Evolutionary conservation across 2,329 filamentous ascomycete species (phyloP), one percentile per base, ranked within the genome.

Genomic region (Claviceps sp.): DNA sequence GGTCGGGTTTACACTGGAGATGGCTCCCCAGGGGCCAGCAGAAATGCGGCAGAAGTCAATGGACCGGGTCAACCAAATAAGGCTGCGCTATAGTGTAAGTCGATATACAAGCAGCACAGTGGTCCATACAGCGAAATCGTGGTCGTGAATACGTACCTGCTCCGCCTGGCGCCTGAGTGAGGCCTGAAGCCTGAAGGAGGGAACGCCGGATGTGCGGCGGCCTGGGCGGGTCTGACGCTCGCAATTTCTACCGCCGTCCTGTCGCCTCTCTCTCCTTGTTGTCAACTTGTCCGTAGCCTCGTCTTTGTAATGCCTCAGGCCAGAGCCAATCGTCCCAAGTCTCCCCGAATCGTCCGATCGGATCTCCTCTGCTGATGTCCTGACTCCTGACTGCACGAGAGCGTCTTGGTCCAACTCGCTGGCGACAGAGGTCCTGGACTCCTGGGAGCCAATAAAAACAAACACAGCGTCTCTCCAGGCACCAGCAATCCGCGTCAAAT

Each of bases 11-110:
- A 46, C 51, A 45, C 50, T 52, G 51, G 51, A 50, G 51, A 50
- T 44, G 40, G 47, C 47, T 39, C 17, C 45, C 51, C 40, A n/a
- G n/a, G n/a, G n/a, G n/a, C n/a, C n/a, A 49, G 34, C 44, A 48
- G 36, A 49, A 49, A 38, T 38, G 39, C 49, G 53, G 51, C 52
- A 54, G 49, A 50, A 50, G 53, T 45, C 46, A 54, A 54, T 52
- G 50, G 53, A 20, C 53, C 53, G 53, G 48, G 11, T 39, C 34
- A 45, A 22, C 39, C 39, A 44, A 38, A 43, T 3, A n/a, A 16
- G 46, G 42, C 38, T 47, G 45, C 34, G 36, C 9, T 46, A 3
- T 29, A 14, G 20, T 29, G 49, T 42, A 51, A 47, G 50, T 51
- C 17, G 22, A 37, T 51, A 29, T 51, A 48, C 50, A 47, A 23